Percentiles rank a stretch among this genome's conserved stretches.
These are phyloP conservation scores for Echria macrotheca DNA, from an alignment of 495 filamentous ascomycete species.

Conservation along the genomic window DNA sequence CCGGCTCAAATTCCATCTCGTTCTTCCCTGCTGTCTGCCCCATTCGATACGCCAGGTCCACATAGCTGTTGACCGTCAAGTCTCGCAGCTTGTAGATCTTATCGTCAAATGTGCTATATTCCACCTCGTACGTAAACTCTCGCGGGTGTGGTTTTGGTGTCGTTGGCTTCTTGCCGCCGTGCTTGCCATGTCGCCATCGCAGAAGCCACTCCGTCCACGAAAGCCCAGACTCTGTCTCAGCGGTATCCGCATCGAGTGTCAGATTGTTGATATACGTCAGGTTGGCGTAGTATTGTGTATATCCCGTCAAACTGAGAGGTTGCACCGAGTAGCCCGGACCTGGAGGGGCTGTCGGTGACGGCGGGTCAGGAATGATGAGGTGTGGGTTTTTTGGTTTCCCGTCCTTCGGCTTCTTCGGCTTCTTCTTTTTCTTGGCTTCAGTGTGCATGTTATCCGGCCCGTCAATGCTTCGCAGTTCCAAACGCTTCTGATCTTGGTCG, in stretches of 20 bases:
- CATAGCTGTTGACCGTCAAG: conserved; percentile 75
- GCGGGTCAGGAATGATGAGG: conserved; percentile 63
- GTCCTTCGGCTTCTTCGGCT: conserved; percentile 46
- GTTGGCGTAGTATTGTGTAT: conserved; percentile 91
- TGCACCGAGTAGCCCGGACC: conserved; percentile 92
- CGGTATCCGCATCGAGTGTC: conserved; percentile 14
- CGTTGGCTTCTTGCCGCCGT: conserved; percentile 49
- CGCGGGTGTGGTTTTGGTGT: conserved; percentile 48
- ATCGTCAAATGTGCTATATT: conserved; percentile 79
- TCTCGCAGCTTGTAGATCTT: conserved; percentile 70
- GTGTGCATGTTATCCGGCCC: conserved; percentile 1
- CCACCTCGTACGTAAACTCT: conserved; percentile 69
- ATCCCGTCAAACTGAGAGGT: conserved; percentile 65
- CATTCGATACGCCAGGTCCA: conserved; percentile 74
- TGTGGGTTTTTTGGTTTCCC: conserved; percentile 55
- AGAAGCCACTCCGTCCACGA: conserved; percentile 23
- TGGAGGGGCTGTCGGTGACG: conserved; percentile 66
- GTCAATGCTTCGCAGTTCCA: conserved; percentile 16
- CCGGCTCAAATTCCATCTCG: conserved; percentile 6
- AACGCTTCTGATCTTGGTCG: conserved; percentile 13
- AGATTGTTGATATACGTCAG: conserved; percentile 75
- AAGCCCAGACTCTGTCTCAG: neutral
- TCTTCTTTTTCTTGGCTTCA: conserved; percentile 38
- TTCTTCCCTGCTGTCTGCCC: conserved; percentile 42
- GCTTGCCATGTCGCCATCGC: conserved; percentile 49